Evolutionary conservation across 2,329 filamentous ascomycete genomes (phyloP), one percentile per base, ranked within the genome.

Genomic region (Pseudocercospora ulei): DNA sequence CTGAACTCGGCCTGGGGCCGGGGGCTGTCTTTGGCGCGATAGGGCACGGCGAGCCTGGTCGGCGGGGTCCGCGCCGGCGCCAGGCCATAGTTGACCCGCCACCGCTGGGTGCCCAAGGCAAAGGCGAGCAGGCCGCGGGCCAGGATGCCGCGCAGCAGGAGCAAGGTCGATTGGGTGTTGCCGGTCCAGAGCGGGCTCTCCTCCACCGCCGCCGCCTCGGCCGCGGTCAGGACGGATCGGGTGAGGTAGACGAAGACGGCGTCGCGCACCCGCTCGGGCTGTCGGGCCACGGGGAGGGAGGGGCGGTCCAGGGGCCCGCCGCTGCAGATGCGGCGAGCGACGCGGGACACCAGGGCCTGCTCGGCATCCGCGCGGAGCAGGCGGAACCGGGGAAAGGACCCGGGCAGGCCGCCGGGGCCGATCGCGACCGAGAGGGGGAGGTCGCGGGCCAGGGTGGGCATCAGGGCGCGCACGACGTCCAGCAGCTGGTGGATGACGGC

Each of bases 1-100:
- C 76, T 74, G 52, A 72, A 84, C 48, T 84, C 79, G 0, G 77
- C 72, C 4, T 73, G 67, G 0, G 73, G 69, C 0, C 69, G 71
- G 0, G 80, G 78, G 0, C 69, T 64, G 2, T 78, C 80, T 40
- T 84, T 82, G 0, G 76, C 75, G 7, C 72, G 66, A 33, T 70
- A 84, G 0, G 80, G 80, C 0, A 84, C 80, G 0, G 79, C 78
- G 3, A 81, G 69, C 12, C 39, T 44, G 1, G 52, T 56, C 0
- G 41, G n/a, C n/a, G n/a, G 41, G 0, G 75, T 74, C 25, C 69
- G 63, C 8, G 80, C 65, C 0, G 44, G 28, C 0, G 63, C 54
- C 0, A 66, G 44, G 0, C 66, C 65, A 45, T 66, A 86, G 27
- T 75, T 66, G 0, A 85, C 78, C 17, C 78, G 76, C 72, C 72